These are phyloP conservation scores for Wickerhamiella bombiphila DNA, from an alignment of 805 yeast genomes.

Conservation along the genomic window DNA sequence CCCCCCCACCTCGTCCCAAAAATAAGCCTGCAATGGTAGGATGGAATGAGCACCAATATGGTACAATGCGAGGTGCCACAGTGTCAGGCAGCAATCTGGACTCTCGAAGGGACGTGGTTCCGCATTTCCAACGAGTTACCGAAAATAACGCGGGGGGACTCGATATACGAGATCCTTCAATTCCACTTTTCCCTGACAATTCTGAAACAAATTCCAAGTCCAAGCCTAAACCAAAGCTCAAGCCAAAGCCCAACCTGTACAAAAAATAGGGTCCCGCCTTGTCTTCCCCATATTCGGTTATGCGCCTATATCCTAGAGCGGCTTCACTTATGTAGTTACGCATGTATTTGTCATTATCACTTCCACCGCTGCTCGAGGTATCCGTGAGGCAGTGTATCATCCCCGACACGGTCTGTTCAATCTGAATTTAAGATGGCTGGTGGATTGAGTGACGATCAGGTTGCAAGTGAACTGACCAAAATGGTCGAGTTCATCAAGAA, in stretches of 20 bases:
- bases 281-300: no score
- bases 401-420: no score
- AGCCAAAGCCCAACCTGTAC: no score
- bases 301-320: no score
- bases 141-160: not conserved
- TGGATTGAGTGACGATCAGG: constrained; percentile 38
- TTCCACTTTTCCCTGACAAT: not conserved
- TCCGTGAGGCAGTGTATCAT: no score
- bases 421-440: constrained; percentile 8
- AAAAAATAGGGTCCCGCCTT: no score
- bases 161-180: not conserved
- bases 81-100: not conserved
- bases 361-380: no score
- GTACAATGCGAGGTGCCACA: constrained; percentile 4
- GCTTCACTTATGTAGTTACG: no score
- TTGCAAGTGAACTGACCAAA: constrained; percentile 86
- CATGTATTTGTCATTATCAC: no score
- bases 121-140: not conserved
- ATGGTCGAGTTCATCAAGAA: constrained; percentile 98
- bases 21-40: constrained; percentile 3
- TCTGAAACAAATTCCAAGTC: no score
- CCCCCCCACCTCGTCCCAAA: constrained; percentile 4
- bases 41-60: constrained; percentile 8
- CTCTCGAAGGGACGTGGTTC: not conserved
- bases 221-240: no score